Base-by-base conservation (phyloP, 192 early-diverging fungal species). In the Entomortierella chlamydospora region DNA sequence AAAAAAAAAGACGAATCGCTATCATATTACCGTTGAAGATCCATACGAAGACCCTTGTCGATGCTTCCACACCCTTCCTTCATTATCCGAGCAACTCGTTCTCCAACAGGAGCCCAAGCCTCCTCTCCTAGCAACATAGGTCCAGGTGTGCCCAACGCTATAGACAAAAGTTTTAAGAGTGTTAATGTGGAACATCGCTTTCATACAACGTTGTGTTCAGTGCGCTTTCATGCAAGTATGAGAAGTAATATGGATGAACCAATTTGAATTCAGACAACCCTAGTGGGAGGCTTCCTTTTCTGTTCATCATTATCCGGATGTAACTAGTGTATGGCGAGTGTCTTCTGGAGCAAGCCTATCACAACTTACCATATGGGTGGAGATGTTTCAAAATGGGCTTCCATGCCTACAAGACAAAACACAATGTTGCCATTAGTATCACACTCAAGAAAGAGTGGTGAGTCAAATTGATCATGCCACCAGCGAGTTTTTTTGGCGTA, bases 301-400 rank as follows among this genome's bases (percentile, higher is more conserved):
- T n/a, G n/a, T n/a, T n/a, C n/a, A n/a, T n/a, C n/a, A n/a, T n/a
- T n/a, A n/a, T n/a, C n/a, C n/a, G n/a, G n/a, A n/a, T n/a, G n/a
- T n/a, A n/a, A n/a, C n/a, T n/a, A n/a, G n/a, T n/a, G n/a, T n/a
- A n/a, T n/a, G n/a, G n/a, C n/a, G n/a, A n/a, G n/a, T n/a, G n/a
- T n/a, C n/a, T n/a, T n/a, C n/a, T n/a, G n/a, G n/a, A n/a, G n/a
- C n/a, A n/a, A n/a, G n/a, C n/a, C n/a, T n/a, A n/a, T n/a, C n/a
- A 54, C 1, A 18, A 61, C 57, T 61, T 73, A 83, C 82, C 82
- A 13, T 51, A 22, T 5, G 82, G 82, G 51, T 83, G 82, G n/a
- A 79, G 73, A 26, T 54, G 61, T 56, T 83, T 79, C 33, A 83
- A 26, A 30, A 83, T 79, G 0, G 82, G 82, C 20, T 73, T 53